Percentiles rank a stretch among this genome's conserved stretches.
phyloP scores from a whole-genome alignment of 2,329 filamentous ascomycete species.

The Colletotrichum coccodes region DNA sequence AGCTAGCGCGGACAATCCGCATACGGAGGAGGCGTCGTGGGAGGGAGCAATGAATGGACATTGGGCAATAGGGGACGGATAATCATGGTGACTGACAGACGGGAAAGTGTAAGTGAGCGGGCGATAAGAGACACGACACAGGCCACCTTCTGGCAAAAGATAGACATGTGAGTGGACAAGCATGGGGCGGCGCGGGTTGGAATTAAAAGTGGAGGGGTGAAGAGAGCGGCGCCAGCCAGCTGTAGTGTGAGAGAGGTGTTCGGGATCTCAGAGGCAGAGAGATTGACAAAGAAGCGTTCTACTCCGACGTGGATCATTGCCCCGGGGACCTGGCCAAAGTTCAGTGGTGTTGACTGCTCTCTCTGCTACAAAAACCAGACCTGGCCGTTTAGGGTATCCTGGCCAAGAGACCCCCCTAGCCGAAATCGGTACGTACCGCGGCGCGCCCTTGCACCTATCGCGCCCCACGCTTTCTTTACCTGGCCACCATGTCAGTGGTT shows the following conservation, averaged over 20 bases:
- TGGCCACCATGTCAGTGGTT: slow-evolving; percentile 16
- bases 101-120: slow-evolving; percentile 27
- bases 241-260: neutral
- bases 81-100: slow-evolving; percentile 31
- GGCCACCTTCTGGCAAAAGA: slow-evolving; percentile 18
- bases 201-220: slow-evolving; percentile 13
- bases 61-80: slow-evolving; percentile 3
- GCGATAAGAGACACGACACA: slow-evolving; percentile 29
- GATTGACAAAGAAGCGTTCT: neutral
- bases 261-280: neutral
- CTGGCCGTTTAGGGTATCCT: slow-evolving; percentile 25
- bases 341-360: neutral
- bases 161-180: slow-evolving; percentile 32
- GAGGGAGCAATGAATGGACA: slow-evolving; percentile 2
- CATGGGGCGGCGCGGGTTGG: slow-evolving; percentile 1
- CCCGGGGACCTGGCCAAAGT: neutral
- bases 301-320: neutral
- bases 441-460: slow-evolving; percentile 20
- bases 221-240: neutral
- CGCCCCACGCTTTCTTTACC: slow-evolving; percentile 23
- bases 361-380: neutral
- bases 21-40: slow-evolving; percentile 31
- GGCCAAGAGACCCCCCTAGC: neutral
- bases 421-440: slow-evolving; percentile 17
- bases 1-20: slow-evolving; percentile 32